Percentiles rank a stretch among this genome's conserved stretches.
Conservation (phyloP, 2,329 filamentous ascomycete genomes). For the Biscogniauxia sp. region DNA sequence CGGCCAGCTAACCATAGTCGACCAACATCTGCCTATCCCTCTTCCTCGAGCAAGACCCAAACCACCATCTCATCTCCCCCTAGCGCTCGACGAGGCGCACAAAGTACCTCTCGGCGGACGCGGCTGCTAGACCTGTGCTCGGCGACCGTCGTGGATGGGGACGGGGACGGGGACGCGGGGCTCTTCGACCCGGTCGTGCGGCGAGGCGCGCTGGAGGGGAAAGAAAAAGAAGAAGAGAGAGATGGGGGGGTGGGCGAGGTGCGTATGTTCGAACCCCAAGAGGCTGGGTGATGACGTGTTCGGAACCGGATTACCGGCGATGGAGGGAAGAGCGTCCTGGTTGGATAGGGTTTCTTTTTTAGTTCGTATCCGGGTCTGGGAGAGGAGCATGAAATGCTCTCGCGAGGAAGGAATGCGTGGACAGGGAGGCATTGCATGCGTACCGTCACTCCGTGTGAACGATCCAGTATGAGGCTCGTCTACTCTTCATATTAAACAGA, state of each 20-base stretch:
- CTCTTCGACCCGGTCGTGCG: slow-evolving; percentile 44
- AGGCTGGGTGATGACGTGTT: slow-evolving; percentile 38
- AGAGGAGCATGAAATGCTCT: neutral
- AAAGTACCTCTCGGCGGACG: slow-evolving; percentile 63
- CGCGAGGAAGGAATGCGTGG: no score
- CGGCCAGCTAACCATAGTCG: slow-evolving; percentile 62
- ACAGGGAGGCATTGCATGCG: no score
- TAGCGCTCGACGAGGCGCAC: slow-evolving; percentile 73
- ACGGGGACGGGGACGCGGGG: no score
- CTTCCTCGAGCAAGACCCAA: slow-evolving; percentile 57
- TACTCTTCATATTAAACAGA: no score
- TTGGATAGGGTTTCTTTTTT: slow-evolving; percentile 11
- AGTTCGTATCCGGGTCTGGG: neutral
- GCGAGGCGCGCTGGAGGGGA: slow-evolving; percentile 40
- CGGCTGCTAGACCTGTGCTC: slow-evolving; percentile 69
- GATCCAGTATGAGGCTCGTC: no score
- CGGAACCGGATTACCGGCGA: slow-evolving; percentile 43
- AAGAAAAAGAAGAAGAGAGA: neutral
- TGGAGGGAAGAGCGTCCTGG: slow-evolving; percentile 46
- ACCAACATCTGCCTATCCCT: slow-evolving; percentile 67
- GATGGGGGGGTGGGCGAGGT: neutral
- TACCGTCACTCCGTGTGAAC: no score
- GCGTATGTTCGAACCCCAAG: slow-evolving; percentile 6
- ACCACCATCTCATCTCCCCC: slow-evolving; percentile 12
- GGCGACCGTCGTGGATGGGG: slow-evolving; percentile 49